Evolutionary conservation across 1,284 basidiomycete species (phyloP).

Genomic region (Ceratobasidium sp.): DNA sequence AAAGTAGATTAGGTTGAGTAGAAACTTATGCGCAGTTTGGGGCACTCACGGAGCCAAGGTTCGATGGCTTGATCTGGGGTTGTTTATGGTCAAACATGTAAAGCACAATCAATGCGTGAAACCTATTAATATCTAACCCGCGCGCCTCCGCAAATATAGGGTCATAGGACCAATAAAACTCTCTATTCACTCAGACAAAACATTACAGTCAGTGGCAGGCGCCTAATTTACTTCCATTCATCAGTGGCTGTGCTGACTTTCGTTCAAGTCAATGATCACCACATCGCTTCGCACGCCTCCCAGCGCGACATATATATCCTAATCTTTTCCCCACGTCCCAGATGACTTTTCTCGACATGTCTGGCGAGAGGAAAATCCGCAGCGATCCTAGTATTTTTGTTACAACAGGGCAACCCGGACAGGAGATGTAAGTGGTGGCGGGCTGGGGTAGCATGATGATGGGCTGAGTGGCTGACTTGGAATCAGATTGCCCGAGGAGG

Average conservation of each 20-base stretch:
- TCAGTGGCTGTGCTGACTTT: constrained; percentile 33
- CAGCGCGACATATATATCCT: neutral
- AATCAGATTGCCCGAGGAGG: constrained; percentile 80
- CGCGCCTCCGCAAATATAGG: too few species aligned
- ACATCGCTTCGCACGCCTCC: constrained; percentile 23
- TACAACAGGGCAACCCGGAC: constrained; percentile 46
- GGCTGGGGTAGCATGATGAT: neutral
- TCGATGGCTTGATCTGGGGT: too few species aligned
- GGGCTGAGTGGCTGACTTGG: constrained; percentile 38
- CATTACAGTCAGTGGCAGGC: neutral
- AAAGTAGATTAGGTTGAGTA: too few species aligned
- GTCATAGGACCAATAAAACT: too few species aligned
- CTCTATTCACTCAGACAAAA: too few species aligned
- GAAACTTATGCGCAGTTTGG: too few species aligned
- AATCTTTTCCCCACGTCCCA: neutral
- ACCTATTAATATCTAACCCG: too few species aligned
- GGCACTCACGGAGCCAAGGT: too few species aligned
- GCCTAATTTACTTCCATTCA: neutral
- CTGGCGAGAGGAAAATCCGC: constrained; percentile 37
- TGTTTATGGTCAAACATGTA: too few species aligned
- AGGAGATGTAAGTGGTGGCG: constrained; percentile 38
- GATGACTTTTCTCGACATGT: neutral
- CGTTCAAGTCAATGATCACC: constrained; percentile 25
- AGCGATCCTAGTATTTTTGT: constrained; percentile 47
- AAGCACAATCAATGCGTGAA: too few species aligned